These are phyloP conservation scores for Phytophthora rubi DNA, from an alignment of 352 stramenopile species.

Conservation along the genomic window DNA sequence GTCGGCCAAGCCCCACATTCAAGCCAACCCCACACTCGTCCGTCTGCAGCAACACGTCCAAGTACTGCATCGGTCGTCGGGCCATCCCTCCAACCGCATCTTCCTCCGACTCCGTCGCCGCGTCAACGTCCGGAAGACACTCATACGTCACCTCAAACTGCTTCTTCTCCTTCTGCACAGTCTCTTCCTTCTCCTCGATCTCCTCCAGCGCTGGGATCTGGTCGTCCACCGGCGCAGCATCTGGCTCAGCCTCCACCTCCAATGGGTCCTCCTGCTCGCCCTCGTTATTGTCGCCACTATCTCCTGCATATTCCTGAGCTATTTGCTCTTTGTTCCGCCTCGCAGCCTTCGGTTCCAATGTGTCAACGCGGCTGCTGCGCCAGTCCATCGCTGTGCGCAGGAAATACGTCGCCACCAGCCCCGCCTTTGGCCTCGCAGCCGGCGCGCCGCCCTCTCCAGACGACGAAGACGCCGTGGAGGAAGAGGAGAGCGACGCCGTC, in stretches of 20 bases:
- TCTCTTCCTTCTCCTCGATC: neutral
- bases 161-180: conserved; percentile 5
- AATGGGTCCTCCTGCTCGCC: neutral
- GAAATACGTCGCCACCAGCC: conserved; percentile 50
- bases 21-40: conserved; percentile 56
- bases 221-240: conserved; percentile 2
- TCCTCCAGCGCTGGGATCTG: neutral
- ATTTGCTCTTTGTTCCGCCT: neutral
- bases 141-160: conserved; percentile 27
- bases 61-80: conserved; percentile 26
- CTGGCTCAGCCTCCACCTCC: conserved; percentile 27
- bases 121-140: conserved; percentile 27
- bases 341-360: neutral
- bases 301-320: neutral
- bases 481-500: neutral
- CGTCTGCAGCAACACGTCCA: conserved; percentile 60
- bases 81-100: neutral
- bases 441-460: neutral
- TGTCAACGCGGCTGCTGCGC: conserved; percentile 12
- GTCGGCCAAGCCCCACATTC: conserved; percentile 30
- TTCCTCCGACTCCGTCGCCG: neutral
- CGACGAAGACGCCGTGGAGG: conserved; percentile 10
- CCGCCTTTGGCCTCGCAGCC: conserved; percentile 18
- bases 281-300: neutral
- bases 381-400: conserved; percentile 44